These are phyloP conservation scores for Solanum aculeatissimum DNA, from an alignment of 305 asterid genomes.

Conservation along the genomic window DNA sequence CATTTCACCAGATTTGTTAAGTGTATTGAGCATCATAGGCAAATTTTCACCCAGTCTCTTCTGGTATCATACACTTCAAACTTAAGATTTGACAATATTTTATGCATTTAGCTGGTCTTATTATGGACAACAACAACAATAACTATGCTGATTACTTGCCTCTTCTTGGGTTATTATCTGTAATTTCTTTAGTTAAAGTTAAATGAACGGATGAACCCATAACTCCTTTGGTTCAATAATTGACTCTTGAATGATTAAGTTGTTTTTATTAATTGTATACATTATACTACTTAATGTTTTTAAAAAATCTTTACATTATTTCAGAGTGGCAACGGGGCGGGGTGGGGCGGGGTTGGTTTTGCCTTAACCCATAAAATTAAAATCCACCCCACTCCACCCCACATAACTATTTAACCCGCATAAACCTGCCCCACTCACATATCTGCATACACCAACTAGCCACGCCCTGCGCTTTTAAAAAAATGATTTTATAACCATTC, in stretches of 20 bases:
- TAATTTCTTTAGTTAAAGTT: background rate
- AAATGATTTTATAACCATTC: too few relatives aligned
- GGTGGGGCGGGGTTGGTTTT: too few relatives aligned
- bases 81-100: background rate
- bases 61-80: background rate
- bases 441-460: too few relatives aligned
- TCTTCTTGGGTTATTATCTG: background rate
- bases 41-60: background rate
- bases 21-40: background rate
- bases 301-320: background rate
- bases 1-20: background rate
- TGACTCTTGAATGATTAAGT: background rate
- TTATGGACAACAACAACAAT: background rate
- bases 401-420: too few relatives aligned
- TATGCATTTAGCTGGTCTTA: background rate
- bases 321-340: too few relatives aligned
- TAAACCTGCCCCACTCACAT: too few relatives aligned
- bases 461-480: too few relatives aligned
- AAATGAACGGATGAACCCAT: background rate
- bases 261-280: background rate
- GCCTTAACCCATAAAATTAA: too few relatives aligned
- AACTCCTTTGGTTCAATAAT: background rate
- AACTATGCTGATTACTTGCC: background rate
- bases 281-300: background rate
- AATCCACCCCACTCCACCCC: too few relatives aligned